Evolutionary conservation across 1,284 basidiomycete species (phyloP).

Genomic region (Cryptococcus hybrid): DNA sequence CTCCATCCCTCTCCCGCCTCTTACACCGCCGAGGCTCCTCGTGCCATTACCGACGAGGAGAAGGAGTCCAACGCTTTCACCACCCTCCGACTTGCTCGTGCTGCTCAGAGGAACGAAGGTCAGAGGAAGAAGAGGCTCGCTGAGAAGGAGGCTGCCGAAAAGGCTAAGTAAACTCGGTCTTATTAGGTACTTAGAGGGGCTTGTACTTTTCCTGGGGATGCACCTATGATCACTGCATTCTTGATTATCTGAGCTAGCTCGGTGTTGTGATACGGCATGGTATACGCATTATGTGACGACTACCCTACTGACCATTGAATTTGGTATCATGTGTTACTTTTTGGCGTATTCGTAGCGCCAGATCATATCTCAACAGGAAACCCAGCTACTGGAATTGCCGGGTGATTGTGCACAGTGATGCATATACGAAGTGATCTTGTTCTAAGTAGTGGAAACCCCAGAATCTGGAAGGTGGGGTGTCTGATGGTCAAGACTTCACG

Average conservation of each 20-base stretch:
- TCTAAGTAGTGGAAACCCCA: too few species aligned
- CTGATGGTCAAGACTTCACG: too few species aligned
- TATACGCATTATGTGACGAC: too few species aligned
- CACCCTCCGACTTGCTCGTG: constrained; percentile 83
- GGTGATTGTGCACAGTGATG: too few species aligned
- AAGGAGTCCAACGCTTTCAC: constrained; percentile 84
- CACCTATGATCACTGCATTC: constrained; percentile 11
- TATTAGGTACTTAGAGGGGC: background rate
- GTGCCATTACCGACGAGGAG: constrained; percentile 92
- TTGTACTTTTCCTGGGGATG: constrained; percentile 15
- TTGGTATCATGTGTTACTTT: background rate
- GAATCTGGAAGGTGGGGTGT: too few species aligned
- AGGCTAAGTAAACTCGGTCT: constrained; percentile 37
- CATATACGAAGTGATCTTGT: too few species aligned
- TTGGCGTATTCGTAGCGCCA: background rate
- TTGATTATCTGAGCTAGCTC: too few species aligned
- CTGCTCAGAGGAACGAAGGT: constrained; percentile 82
- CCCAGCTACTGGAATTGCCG: too few species aligned
- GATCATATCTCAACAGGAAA: too few species aligned
- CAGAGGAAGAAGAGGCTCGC: constrained; percentile 66
- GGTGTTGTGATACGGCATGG: too few species aligned
- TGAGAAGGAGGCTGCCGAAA: constrained; percentile 51
- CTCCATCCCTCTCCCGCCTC: constrained; percentile 65
- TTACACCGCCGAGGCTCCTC: constrained; percentile 76
- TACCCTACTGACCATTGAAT: background rate